phyloP scores from a whole-genome alignment of 495 filamentous ascomycete species.

The Diplogelasinospora grovesii region DNA sequence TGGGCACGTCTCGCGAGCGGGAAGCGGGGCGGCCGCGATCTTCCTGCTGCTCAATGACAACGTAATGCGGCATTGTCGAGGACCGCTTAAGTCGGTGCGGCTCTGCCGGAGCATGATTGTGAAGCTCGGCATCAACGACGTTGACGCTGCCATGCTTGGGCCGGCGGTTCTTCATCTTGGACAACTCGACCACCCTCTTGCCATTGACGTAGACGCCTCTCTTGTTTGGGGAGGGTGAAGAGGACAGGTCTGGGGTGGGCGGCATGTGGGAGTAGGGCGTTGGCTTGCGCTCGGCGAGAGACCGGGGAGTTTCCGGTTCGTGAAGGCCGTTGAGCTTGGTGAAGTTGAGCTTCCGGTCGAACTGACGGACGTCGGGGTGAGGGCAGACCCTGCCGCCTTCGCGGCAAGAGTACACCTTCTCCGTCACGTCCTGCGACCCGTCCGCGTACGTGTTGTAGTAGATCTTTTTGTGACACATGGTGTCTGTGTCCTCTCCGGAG shows the following conservation, averaged over 20 bases:
- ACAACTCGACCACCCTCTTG: constrained; percentile 18
- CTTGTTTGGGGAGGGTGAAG: constrained; percentile 34
- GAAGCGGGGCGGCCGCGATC: constrained; percentile 10
- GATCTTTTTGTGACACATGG: constrained; percentile 39
- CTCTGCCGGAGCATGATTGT: too few species aligned
- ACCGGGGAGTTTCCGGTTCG: constrained; percentile 14
- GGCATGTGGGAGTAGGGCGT: constrained; percentile 23
- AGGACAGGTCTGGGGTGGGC: constrained; percentile 29
- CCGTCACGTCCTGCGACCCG: constrained; percentile 22
- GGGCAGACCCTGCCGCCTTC: constrained; percentile 21
- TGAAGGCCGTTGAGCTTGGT: constrained; percentile 17
- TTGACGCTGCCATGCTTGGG: too few species aligned
- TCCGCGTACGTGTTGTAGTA: constrained; percentile 30
- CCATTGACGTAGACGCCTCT: constrained; percentile 29
- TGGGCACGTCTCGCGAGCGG: constrained; percentile 13
- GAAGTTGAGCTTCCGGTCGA: constrained; percentile 21
- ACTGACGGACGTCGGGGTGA: constrained; percentile 18
- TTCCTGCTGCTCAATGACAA: constrained; percentile 23
- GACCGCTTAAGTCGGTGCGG: constrained; percentile 14
- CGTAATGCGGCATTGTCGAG: constrained; percentile 17
- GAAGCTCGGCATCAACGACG: too few species aligned
- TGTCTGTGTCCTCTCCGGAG: too few species aligned
- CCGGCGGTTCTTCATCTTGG: constrained; percentile 13
- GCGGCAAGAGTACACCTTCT: constrained; percentile 22
- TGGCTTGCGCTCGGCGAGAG: constrained; percentile 19